Evolutionary conservation across 768 basidiomycete species (phyloP), one percentile per base, ranked within the genome.

Genomic region (Leccinellum luteum): DNA sequence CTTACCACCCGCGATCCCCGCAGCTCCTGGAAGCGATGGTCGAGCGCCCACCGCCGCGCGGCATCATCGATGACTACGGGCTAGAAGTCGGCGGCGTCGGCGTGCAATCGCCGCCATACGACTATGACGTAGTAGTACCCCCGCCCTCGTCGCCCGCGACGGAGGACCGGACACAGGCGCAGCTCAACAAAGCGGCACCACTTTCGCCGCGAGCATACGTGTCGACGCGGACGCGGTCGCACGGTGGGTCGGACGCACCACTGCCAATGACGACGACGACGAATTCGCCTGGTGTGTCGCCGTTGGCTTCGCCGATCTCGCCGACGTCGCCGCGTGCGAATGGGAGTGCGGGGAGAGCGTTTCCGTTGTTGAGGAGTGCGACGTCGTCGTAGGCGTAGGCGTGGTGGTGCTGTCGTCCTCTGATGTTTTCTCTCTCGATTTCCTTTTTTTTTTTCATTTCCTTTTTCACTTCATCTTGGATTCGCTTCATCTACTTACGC

Each of bases 11-110:
- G 30, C 23, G 2, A 5, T 13, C 3, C 25, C 25, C 50, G 86
- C 57, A 93, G 92, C 81, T 93, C 10, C 79, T 94, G 13, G 89
- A 90, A 68, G 90, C 90, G 0, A 87, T 89, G 83, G 89, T 93
- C 25, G 91, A 93, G 68, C 83, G 92, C 2, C 88, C 91, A 2
- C 90, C 91, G 4, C 87, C 89, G 3, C 84, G 89, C 8, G 81
- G 86, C 1, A 71, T 92, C 47, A 75, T 79, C 14, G 89, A 90
- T 54, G 86, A 85, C 34, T 85, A 78, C 61, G 78, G 78, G 3
- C 55, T 79, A 52, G 83, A 83, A 13, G 60, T 60, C 35, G 52
- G 50, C 32, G 15, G 50, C 32, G 15, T 66, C 27, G 60, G 19
- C 2, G 41, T 43, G 1, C 19, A 56, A 31, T 14, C 55, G 2